These are phyloP conservation scores for Cryptococcus sp. DNA, from an alignment of 1,284 basidiomycete genomes.

Conservation along the genomic window DNA sequence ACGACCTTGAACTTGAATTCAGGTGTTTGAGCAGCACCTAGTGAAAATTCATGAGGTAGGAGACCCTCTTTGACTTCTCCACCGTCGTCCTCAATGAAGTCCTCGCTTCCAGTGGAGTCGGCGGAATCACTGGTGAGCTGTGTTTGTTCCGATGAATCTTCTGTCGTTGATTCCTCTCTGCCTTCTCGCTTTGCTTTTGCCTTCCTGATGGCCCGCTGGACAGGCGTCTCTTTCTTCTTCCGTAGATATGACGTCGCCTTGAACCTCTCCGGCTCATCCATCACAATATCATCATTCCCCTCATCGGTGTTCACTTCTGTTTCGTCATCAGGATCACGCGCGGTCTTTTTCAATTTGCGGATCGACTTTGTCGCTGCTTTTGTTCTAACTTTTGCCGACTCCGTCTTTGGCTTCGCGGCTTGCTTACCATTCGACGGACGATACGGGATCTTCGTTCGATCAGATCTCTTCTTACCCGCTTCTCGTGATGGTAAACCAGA, in stretches of 20 bases:
- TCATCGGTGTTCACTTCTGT: constrained; percentile 39
- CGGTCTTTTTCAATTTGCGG: not conserved
- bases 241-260: constrained; percentile 51
- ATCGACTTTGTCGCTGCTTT: not conserved
- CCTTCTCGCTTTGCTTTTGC: constrained; percentile 3
- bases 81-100: constrained; percentile 71
- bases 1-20: constrained; percentile 55
- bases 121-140: constrained; percentile 36
- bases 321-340: constrained; percentile 21
- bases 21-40: constrained; percentile 60
- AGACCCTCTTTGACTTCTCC: constrained; percentile 48
- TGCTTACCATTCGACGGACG: not conserved
- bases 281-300: constrained; percentile 57
- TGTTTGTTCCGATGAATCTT: not conserved
- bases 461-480: not conserved
- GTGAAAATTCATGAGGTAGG: constrained; percentile 70
- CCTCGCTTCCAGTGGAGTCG: constrained; percentile 47
- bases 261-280: constrained; percentile 30
- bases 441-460: not conserved
- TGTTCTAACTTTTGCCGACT: not conserved
- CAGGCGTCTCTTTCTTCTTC: constrained; percentile 10
- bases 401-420: not conserved
- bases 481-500: not conserved
- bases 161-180: not conserved
- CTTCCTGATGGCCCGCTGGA: constrained; percentile 37